Base-by-base conservation (phyloP, 805 yeast genomes). In the Sporopachydermia quercuum region DNA sequence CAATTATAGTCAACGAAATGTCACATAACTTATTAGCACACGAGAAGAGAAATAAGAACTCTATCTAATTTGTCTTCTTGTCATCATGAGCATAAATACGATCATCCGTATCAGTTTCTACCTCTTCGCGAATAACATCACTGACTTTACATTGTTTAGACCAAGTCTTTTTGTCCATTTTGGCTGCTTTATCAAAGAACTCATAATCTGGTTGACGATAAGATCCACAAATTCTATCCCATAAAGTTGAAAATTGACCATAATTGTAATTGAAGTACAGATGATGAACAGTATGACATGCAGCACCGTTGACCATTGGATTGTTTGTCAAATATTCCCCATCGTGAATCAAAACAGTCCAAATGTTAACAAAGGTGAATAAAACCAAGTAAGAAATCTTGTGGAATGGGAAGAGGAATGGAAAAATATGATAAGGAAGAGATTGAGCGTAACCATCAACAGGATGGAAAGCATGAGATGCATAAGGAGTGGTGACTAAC, bases 341-440 rank as follows among this genome's bases (percentile, higher is more conserved):
- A 56, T 91, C 98, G 61, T 91, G 98, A 55, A 91, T 91, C 91
- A 89, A 81, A 35, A 91, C 94, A 11, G 98, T 84, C 98, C 98
- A 91, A 58, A 89, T 78, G 62, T 91, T 89, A 47, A 91, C 96
- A 61, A 86, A 79, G 0, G 89, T 76, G 66, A 91, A 91, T 47
- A 91, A 65, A 14, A 74, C 49, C 54, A 91, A 68, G 59, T 89
- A 91, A 16, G 83, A 74, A 17, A 83, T 63, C 63, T 87, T 91
- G 64, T 91, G 87, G 49, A 91, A 70, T 36, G 97, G 97, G 76
- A 91, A 83, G 19, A 91, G 43, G 58, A 91, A 74, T 44, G 97
- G 97, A 63, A 71, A 91, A 43, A 86, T 49, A 59, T 91, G 98
- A 65, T 91, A 91, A 11, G 98, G 96, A 47, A 91, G 56, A 30